These are phyloP conservation scores for Blastocystis hominis DNA, from an alignment of 352 stramenopile genomes.

Conservation along the genomic window DNA sequence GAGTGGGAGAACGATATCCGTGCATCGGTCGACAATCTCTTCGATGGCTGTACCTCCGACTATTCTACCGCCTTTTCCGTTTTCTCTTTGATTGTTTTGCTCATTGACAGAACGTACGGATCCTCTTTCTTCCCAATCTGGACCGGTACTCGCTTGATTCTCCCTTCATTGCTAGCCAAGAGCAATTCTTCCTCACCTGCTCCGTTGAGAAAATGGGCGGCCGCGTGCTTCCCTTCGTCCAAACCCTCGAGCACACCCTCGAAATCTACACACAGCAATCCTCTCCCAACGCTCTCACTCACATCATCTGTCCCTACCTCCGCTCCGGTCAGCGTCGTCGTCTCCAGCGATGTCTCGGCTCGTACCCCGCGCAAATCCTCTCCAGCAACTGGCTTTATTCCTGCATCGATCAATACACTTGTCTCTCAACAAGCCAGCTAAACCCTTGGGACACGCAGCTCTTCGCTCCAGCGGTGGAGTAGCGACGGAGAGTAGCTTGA, in stretches of 20 bases:
- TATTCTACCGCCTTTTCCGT: background rate
- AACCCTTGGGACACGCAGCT: background rate
- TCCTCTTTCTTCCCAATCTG: conserved; percentile 37
- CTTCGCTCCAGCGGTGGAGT: background rate
- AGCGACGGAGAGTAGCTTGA: background rate
- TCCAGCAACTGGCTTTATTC: conserved; percentile 44
- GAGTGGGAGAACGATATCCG: conserved; percentile 44
- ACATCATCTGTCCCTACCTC: conserved; percentile 46
- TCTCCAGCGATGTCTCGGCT: background rate
- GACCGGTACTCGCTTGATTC: background rate
- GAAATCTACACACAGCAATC: background rate
- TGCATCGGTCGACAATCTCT: conserved; percentile 14
- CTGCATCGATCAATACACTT: conserved; percentile 30
- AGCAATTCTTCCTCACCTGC: conserved; percentile 11
- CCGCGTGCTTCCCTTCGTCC: background rate
- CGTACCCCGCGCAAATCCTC: background rate
- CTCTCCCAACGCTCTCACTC: background rate
- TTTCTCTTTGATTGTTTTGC: background rate
- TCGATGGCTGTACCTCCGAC: background rate
- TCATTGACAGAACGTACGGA: background rate
- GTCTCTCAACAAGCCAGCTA: background rate
- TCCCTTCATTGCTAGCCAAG: background rate
- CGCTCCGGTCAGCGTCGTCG: background rate
- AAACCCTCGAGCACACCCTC: background rate
- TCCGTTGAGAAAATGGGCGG: conserved; percentile 18